phyloP scores from a whole-genome alignment of 768 basidiomycete genomes.

The Sistotremastrum niveocremeum region DNA sequence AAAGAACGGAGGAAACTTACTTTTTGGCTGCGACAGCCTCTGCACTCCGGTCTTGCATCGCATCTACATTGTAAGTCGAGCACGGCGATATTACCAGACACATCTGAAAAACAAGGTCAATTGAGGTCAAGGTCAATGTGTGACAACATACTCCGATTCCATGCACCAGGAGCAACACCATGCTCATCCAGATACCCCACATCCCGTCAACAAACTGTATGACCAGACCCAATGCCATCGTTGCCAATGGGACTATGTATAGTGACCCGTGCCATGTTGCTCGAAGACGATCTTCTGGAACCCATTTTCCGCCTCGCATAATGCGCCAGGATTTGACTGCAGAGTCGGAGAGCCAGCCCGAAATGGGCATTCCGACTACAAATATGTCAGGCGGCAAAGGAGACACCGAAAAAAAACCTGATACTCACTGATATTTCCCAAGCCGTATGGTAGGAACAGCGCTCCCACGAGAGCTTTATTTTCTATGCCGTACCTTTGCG shows the following conservation, averaged over 20 bases:
- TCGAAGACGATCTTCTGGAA: conserved; percentile 56
- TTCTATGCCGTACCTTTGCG: conserved; percentile 36
- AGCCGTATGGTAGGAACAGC: conserved; percentile 45
- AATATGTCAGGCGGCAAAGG: too few species aligned
- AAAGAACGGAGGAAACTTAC: conserved; percentile 23
- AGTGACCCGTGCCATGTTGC: conserved; percentile 33
- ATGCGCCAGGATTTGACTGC: conserved; percentile 34
- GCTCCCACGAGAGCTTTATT: conserved; percentile 46
- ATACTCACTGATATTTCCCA: conserved; percentile 36
- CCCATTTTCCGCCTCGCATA: conserved; percentile 41
- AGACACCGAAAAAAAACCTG: too few species aligned
- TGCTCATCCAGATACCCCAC: conserved; percentile 34
- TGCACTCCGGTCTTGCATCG: conserved; percentile 46
- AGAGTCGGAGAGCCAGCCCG: conserved; percentile 45
- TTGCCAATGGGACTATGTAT: conserved; percentile 38
- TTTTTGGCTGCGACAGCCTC: conserved; percentile 43
- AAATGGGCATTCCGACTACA: conserved; percentile 48
- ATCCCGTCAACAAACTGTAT: conserved; percentile 36
- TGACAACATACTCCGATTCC: conserved; percentile 42
- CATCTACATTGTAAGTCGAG: conserved; percentile 45
- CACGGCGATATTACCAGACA: conserved; percentile 42
- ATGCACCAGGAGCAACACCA: conserved; percentile 47
- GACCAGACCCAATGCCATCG: conserved; percentile 33
- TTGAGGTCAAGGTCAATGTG: neutral
- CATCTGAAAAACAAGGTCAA: conserved; percentile 23